Evolutionary conservation across 495 filamentous ascomycete species (phyloP).

Genomic region (Filosporella fistucella): DNA sequence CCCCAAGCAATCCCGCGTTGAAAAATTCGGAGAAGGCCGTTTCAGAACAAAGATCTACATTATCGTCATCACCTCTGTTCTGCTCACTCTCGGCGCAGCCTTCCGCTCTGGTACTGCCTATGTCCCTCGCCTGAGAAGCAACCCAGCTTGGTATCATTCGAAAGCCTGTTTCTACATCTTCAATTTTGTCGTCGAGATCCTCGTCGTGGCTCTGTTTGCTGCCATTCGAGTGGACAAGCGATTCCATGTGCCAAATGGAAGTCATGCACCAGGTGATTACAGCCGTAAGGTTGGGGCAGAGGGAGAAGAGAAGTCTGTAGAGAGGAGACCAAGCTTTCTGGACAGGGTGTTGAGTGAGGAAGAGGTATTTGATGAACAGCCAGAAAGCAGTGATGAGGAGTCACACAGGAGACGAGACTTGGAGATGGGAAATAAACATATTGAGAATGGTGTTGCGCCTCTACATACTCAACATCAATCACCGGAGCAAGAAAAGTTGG

Average conservation of each 20-base stretch:
- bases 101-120: constrained; percentile 61
- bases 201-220: constrained; percentile 61
- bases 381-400: neutral
- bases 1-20: constrained; percentile 40
- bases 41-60: constrained; percentile 63
- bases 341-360: constrained; percentile 9
- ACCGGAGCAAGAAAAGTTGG: too few species aligned
- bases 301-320: neutral
- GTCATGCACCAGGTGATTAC: constrained; percentile 21
- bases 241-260: constrained; percentile 62
- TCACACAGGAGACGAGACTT: too few species aligned
- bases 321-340: neutral
- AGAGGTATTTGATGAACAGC: constrained; percentile 4
- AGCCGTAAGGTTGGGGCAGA: neutral
- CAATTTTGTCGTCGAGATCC: constrained; percentile 67
- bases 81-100: constrained; percentile 66
- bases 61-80: constrained; percentile 43
- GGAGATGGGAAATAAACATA: neutral
- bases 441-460: too few species aligned
- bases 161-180: constrained; percentile 77
- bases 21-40: constrained; percentile 68
- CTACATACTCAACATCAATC: too few species aligned
- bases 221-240: constrained; percentile 64
- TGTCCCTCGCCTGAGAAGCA: constrained; percentile 40
- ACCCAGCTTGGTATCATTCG: constrained; percentile 64